Conservation (phyloP, 1,284 basidiomycete genomes). For the Taiwanofungus camphoratus region DNA sequence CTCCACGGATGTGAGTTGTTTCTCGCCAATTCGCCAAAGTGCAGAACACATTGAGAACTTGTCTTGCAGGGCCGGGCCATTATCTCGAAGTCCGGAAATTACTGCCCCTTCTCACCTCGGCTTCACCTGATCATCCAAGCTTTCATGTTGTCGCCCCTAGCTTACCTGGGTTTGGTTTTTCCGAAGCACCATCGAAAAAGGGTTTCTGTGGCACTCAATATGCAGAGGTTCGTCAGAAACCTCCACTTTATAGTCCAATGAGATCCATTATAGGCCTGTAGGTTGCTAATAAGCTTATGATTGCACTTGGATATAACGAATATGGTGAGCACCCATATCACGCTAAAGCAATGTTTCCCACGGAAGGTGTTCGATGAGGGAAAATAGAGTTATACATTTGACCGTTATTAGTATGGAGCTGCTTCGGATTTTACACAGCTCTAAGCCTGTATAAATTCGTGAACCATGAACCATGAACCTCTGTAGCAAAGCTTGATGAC, state of each 20-base stretch:
- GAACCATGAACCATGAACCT: background rate
- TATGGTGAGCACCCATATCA: conserved; percentile 17
- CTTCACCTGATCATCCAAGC: conserved; percentile 24
- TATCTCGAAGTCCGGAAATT: conserved; percentile 37
- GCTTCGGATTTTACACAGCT: background rate
- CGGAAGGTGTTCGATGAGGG: background rate
- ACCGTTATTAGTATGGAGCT: background rate
- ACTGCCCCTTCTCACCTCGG: conserved; percentile 22
- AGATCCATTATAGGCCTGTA: background rate
- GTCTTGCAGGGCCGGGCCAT: conserved; percentile 35
- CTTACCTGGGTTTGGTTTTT: conserved; percentile 37
- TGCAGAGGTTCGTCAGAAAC: conserved; percentile 9
- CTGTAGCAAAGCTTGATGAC: background rate
- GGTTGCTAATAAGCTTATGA: conserved; percentile 6
- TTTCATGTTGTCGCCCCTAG: conserved; percentile 43
- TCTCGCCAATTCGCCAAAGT: background rate
- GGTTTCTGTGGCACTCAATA: conserved; percentile 30
- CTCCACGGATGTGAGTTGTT: conserved; percentile 39
- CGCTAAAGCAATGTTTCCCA: background rate
- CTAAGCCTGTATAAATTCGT: too few relatives aligned
- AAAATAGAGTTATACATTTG: too few relatives aligned
- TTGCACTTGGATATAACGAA: conserved; percentile 22
- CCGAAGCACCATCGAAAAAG: conserved; percentile 27
- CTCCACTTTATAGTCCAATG: background rate
- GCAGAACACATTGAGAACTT: background rate